phyloP scores from a whole-genome alignment of 2,329 filamentous ascomycete species.

The Rhytidhysteron rufulum region DNA sequence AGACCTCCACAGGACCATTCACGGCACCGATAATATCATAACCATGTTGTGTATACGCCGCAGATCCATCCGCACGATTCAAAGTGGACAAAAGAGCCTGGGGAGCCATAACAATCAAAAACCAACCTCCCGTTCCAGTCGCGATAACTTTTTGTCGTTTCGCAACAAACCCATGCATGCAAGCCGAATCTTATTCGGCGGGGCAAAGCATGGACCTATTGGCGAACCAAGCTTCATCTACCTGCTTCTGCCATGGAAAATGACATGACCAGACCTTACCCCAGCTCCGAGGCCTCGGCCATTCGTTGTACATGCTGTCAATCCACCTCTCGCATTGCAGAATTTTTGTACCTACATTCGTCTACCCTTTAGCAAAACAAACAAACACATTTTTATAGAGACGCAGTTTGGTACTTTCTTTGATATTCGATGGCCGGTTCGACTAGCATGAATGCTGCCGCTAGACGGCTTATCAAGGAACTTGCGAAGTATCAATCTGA shows the following conservation, averaged over 20 bases:
- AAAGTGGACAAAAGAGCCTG: constrained; percentile 44
- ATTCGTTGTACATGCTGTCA: neutral
- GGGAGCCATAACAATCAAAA: constrained; percentile 17
- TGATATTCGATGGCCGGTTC: neutral
- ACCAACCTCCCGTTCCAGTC: neutral
- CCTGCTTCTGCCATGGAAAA: neutral
- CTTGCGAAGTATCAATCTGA: constrained; percentile 55
- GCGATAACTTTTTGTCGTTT: constrained; percentile 1
- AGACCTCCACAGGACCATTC: constrained; percentile 89
- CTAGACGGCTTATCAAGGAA: constrained; percentile 60
- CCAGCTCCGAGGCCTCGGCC: neutral
- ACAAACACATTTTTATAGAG: no score
- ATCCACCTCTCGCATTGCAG: neutral
- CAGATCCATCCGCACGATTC: constrained; percentile 73
- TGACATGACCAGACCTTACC: neutral
- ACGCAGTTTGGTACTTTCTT: no score
- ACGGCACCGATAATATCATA: constrained; percentile 82
- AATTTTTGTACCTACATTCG: neutral
- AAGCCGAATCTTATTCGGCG: neutral
- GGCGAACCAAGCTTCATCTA: neutral
- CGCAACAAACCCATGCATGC: neutral
- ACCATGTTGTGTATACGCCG: constrained; percentile 68
- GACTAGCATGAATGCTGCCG: constrained; percentile 27
- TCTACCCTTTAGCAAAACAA: no score
- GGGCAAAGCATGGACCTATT: constrained; percentile 1